Evolutionary conservation across 2,329 filamentous ascomycete species (phyloP), one percentile per base, ranked within the genome.

Genomic region (Epichloe glyceriae): DNA sequence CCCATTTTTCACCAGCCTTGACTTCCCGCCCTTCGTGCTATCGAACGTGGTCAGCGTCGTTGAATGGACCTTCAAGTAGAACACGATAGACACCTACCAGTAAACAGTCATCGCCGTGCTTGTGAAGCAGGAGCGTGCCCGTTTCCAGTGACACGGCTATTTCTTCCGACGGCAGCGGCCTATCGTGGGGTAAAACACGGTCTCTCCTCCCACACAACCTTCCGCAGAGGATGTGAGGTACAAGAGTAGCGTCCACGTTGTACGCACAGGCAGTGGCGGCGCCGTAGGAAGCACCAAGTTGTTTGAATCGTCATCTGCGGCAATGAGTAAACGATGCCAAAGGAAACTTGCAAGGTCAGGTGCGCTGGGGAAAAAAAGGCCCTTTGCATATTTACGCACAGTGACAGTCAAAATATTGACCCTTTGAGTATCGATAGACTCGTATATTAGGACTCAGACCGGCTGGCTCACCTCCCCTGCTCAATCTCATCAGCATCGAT

Each of bases 401-500:
- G 65, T 96, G 91, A 60, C 87, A 84, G 62, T 89, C 89, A 64
- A 96, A 96, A 64, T 90, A 95, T 63, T 96, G 89, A 0, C 87
- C 88, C 56, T 84, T 79, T 1, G 76, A 79, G 66, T 96, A 96
- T 20, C 90, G 79, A 69, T 96, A 96, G 33, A 96, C 80, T 35
- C 91, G 77, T 50, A 96, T 94, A 57, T 94, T 94, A 8, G 87
- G 81, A 65, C 88, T 95, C 53, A 96, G 69, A 0, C 89, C 89
- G n/a, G 94, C 70, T 0, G 87, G 80, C 47, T 88, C 77, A 30
- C 89, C 89, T 52, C 86, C 88, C 87, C 88, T 95, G 45, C 73
- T 61, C n/a, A n/a, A n/a, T n/a, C 39, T 8, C 30, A 22, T 44
- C 15, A 30, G 22, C 20, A 22, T 43, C 26, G 26, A 10, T 8